Conservation (phyloP, 306 rosid genomes). For the Acmispon strigosus region DNA sequence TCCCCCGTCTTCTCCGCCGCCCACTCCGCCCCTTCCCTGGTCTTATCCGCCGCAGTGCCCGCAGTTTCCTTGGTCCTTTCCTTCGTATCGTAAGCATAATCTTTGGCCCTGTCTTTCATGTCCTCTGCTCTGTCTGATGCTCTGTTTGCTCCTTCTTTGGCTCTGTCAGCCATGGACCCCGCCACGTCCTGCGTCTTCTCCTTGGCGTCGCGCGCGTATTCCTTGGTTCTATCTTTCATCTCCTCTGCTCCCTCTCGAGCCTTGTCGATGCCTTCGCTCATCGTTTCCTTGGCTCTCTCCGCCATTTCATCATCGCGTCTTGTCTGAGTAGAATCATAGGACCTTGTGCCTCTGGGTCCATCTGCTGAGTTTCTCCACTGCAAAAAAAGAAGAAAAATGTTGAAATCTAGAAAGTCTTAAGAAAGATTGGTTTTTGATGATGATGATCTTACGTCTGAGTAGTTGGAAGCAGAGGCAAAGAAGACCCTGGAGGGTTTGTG, state of each 20-base stretch:
- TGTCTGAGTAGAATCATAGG: background rate
- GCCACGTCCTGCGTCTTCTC: slow-evolving; percentile 22
- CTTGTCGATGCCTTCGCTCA: slow-evolving; percentile 17
- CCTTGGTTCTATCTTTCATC: slow-evolving; percentile 8
- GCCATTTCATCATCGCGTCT: slow-evolving; percentile 22
- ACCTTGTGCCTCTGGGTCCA: slow-evolving; percentile 26
- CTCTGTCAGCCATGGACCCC: background rate
- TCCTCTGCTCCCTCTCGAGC: slow-evolving; percentile 12
- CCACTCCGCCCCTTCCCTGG: background rate
- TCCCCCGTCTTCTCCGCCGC: slow-evolving; percentile 33
- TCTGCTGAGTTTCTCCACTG: slow-evolving; percentile 41
- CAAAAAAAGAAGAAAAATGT: background rate
- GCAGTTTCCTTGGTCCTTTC: slow-evolving; percentile 13
- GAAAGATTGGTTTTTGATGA: too few relatives aligned
- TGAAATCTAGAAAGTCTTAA: too few relatives aligned
- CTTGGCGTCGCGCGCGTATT: background rate
- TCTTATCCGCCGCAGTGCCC: background rate
- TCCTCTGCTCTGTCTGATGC: slow-evolving; percentile 12
- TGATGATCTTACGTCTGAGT: slow-evolving; percentile 28
- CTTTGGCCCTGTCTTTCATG: slow-evolving; percentile 7
- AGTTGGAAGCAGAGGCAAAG: slow-evolving; percentile 43
- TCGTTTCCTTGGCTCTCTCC: slow-evolving; percentile 23
- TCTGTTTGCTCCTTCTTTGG: slow-evolving; percentile 8
- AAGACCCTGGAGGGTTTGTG: slow-evolving; percentile 42
- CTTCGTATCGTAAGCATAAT: slow-evolving; percentile 24